Evolutionary conservation across 2,329 filamentous ascomycete genomes (phyloP).

Genomic region (Penicillium sp.): DNA sequence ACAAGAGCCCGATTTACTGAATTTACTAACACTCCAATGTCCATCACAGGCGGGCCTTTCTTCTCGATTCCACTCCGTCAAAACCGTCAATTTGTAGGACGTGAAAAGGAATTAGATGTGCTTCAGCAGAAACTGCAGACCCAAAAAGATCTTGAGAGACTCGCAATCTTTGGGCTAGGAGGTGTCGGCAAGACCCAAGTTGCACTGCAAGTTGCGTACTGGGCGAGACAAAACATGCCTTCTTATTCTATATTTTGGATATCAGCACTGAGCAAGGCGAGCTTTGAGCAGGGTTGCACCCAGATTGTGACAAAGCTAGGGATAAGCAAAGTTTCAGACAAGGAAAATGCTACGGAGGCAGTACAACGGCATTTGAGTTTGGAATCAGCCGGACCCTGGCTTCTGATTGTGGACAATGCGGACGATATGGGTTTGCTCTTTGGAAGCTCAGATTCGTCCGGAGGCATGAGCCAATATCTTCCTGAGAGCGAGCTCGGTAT

Average conservation of each 20-base stretch:
- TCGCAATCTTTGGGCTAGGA: constrained; percentile 21
- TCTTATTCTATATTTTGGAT: constrained; percentile 21
- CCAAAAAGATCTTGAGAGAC: background rate
- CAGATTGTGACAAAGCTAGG: constrained; percentile 9
- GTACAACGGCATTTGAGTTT: constrained; percentile 8
- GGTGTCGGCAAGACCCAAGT: constrained; percentile 29
- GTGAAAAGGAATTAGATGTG: background rate
- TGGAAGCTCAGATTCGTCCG: too few species aligned
- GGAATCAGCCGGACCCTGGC: constrained; percentile 1
- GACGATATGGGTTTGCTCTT: too few species aligned
- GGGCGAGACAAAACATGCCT: constrained; percentile 7
- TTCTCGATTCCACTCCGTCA: background rate
- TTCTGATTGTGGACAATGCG: too few species aligned
- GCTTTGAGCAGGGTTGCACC: constrained; percentile 14
- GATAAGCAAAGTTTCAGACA: constrained; percentile 6
- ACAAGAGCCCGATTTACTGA: too few species aligned
- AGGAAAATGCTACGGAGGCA: constrained; percentile 5
- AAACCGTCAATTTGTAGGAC: constrained; percentile 1
- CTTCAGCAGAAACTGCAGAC: constrained; percentile 1
- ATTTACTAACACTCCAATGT: too few species aligned
- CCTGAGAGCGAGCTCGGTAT: too few species aligned
- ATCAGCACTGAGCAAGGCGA: constrained; percentile 7
- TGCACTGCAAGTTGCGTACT: constrained; percentile 23
- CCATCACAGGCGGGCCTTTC: too few species aligned
- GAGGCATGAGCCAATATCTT: too few species aligned